Evolutionary conservation across 352 stramenopile genomes (phyloP), one percentile per base, ranked within the genome.

Genomic region (Vaucheria bursata): DNA sequence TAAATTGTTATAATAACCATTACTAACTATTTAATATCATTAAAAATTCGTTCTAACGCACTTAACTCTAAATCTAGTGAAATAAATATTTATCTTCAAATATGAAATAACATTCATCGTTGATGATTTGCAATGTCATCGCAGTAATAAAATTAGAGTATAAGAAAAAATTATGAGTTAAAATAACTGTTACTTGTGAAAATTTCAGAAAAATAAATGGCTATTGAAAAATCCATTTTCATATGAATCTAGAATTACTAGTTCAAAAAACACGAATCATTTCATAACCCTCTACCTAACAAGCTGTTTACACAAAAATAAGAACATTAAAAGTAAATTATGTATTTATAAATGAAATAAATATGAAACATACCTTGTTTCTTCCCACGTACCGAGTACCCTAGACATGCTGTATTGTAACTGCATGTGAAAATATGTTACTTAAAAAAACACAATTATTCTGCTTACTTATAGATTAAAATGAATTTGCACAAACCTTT

Each of bases 401-500:
- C 53, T 31, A 7, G 53, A 2, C 53, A 68, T 68, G 53, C 53
- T 68, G 8, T 68, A 34, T 7, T 68, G 34, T 31, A 34, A 31
- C 53, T 68, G 53, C 53, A 68, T 31, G 2, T 2, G 2, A 7
- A 68, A 68, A 31, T 37, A 34, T 18, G 45, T 18, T 25, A 59
- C 45, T 18, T 25, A 59, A 25, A 18, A 59, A 25, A 18, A 25
- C 12, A 25, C 25, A 18, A 25, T 25, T 18, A 59, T n/a, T n/a
- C n/a, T n/a, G n/a, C n/a, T n/a, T n/a, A n/a, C n/a, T n/a, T n/a
- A n/a, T n/a, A n/a, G n/a, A n/a, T n/a, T n/a, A n/a, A 12, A 59
- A 25, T 59, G 12, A 25, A 59, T 25, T 59, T 25, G 45, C 45
- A 18, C 45, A 18, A 12, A 68, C 77, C 45, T 82, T 82, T 7